Conservation (phyloP, 176 grass and related monocot species). For the Stipa capillata region DNA sequence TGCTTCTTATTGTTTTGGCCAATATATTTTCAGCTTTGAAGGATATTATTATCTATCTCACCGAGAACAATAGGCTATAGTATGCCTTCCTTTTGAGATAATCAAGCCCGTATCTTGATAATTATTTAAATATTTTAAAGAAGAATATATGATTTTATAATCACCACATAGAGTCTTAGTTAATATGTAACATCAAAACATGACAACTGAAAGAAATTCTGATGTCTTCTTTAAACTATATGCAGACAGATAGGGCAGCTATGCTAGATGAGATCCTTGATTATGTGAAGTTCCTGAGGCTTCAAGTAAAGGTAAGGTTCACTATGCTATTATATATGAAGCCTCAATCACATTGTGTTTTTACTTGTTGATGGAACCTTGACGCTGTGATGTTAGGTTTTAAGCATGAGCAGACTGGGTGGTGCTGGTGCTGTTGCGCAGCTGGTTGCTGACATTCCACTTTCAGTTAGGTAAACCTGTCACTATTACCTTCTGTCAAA, state of each 20-base stretch:
- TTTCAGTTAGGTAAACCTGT: slow-evolving; percentile 71
- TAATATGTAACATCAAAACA: background rate
- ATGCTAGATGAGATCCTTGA: slow-evolving; percentile 99
- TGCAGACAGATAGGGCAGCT: slow-evolving; percentile 97
- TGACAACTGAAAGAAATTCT: background rate
- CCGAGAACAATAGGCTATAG: background rate
- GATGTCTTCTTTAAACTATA: slow-evolving; percentile 26
- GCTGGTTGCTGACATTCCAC: slow-evolving; percentile 90
- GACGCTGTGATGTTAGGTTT: slow-evolving; percentile 51
- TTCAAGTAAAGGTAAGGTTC: slow-evolving; percentile 90
- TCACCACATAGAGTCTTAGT: background rate
- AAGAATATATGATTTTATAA: background rate
- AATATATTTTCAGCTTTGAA: background rate
- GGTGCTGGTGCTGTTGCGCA: slow-evolving; percentile 96
- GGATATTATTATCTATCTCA: slow-evolving; percentile 1
- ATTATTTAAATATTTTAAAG: background rate
- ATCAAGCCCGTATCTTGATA: background rate
- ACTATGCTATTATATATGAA: slow-evolving; percentile 4
- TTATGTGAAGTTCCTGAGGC: slow-evolving; percentile 97
- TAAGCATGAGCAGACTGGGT: slow-evolving; percentile 98
- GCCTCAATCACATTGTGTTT: background rate
- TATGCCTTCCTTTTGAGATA: slow-evolving; percentile 2
- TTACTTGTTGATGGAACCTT: slow-evolving; percentile 14
- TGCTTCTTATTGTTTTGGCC: background rate
- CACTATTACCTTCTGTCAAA: background rate